Base-by-base conservation (phyloP, 2,329 filamentous ascomycete genomes). In the Furcasterigmium furcatum region DNA sequence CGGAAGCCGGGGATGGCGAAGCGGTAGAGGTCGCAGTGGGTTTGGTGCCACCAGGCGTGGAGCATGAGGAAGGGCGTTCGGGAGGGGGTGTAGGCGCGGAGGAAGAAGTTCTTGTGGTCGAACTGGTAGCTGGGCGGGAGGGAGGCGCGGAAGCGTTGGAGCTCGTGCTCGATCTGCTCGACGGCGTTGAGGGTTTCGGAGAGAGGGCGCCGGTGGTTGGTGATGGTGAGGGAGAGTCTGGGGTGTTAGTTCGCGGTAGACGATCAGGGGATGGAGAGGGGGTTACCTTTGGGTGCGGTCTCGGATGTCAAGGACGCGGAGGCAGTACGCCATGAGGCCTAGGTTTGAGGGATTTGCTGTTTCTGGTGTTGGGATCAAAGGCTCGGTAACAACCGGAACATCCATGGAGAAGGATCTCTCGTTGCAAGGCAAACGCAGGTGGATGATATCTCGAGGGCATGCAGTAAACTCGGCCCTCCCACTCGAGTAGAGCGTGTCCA, bases 1-100 rank as follows among this genome's bases (percentile, higher is more conserved):
- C 47, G 41, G 20, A 49, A 44, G 3, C 45, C 55, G 0, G 55
- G 55, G 2, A 58, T 56, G 0, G 54, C 49, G 8, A 58, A 58
- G 3, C 55, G 49, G 19, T 52, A 58, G 4, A 58, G 48, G 16
- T 58, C 55, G 34, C 55, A 57, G 12, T 58, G 55, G 1, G 51
- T 50, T 19, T 58, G 55, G 34, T 58, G 55, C 54, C 54, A 57
- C 55, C 55, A 58, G n/a, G 51, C 49, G 21, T 58, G 55, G 0
- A 58, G 40, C 55, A 58, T 58, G 9, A 58, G 24, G 3, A 51
- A 57, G 1, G 55, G 44, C 1, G 52, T 57, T 8, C 55, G 43
- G 2, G 50, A 53, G 5, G 52, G 52, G 0, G 54, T 54, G 13
- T 52, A 57, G 1, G 55, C 52, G 2, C 54, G 52, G 0, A 58